These are phyloP conservation scores for Ambrosia artemisiifolia DNA, from an alignment of 129 eudicot genomes.

Conservation along the genomic window DNA sequence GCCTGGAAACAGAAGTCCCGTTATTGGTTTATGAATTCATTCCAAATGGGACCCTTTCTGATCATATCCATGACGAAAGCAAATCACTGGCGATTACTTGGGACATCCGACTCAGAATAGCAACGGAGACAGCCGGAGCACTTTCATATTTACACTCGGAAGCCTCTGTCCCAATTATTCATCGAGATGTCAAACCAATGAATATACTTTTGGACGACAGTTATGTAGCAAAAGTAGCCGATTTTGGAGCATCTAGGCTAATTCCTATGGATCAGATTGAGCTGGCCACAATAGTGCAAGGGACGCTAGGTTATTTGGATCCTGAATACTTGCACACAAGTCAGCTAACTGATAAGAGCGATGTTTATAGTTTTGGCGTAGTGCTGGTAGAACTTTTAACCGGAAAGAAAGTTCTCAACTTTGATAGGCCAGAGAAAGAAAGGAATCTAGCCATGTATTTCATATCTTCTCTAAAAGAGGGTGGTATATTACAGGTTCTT, in stretches of 20 bases:
- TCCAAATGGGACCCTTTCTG: neutral
- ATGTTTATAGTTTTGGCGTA: neutral
- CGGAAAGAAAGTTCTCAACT: neutral
- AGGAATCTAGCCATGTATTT: neutral
- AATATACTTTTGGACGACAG: neutral
- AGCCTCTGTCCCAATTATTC: neutral
- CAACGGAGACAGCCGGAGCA: neutral
- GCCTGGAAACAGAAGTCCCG: neutral
- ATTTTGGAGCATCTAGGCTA: conserved; percentile 4
- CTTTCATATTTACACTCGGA: neutral
- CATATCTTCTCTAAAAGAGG: neutral
- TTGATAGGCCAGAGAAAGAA: neutral
- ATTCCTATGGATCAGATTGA: neutral
- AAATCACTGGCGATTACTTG: neutral
- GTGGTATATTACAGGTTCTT: neutral
- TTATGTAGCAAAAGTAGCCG: neutral
- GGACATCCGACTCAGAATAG: conserved; percentile 2
- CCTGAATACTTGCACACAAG: neutral
- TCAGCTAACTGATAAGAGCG: neutral
- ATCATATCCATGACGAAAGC: neutral
- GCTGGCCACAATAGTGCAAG: conserved; percentile 4
- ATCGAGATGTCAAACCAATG: conserved; percentile 2
- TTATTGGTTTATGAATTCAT: neutral
- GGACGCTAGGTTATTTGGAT: neutral
- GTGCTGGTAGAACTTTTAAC: neutral